phyloP scores from a whole-genome alignment of 75 land plant species.

The Cunninghamia lanceolata region DNA sequence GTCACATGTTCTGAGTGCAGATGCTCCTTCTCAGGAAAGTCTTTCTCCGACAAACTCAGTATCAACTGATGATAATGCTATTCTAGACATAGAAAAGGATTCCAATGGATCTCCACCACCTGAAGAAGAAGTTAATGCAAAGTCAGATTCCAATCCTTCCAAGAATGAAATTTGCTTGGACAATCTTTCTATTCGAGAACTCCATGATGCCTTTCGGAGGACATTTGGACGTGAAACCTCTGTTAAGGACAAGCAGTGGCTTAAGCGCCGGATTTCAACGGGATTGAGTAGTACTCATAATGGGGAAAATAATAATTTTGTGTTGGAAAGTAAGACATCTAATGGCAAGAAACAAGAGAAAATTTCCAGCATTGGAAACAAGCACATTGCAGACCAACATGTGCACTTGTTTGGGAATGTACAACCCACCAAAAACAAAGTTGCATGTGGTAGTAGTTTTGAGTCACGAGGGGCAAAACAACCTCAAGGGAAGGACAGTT shows the following conservation, averaged over 20 bases:
- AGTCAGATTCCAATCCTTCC: slow-evolving; percentile 31
- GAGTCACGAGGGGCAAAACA: slow-evolving; percentile 1
- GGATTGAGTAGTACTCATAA: slow-evolving; percentile 62
- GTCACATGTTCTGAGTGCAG: background rate
- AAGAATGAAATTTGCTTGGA: slow-evolving; percentile 57
- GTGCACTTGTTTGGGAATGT: background rate
- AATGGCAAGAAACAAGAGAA: background rate
- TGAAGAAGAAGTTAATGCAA: slow-evolving; percentile 8
- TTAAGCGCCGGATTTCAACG: slow-evolving; percentile 80
- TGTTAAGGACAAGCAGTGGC: slow-evolving; percentile 94
- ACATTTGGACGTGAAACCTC: slow-evolving; percentile 90
- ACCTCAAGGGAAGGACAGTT: background rate
- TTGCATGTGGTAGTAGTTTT: background rate
- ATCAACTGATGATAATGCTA: slow-evolving; percentile 19
- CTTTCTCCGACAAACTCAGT: slow-evolving; percentile 1
- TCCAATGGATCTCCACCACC: slow-evolving; percentile 19
- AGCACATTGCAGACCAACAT: background rate
- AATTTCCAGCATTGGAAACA: background rate
- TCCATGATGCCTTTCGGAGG: slow-evolving; percentile 72
- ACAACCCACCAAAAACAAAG: background rate
- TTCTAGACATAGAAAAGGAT: slow-evolving; percentile 11
- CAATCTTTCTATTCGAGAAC: slow-evolving; percentile 72
- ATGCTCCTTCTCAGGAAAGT: slow-evolving; percentile 15
- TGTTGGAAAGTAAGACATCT: background rate
- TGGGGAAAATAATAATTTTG: slow-evolving; percentile 20